Percentiles rank a stretch among this genome's conserved stretches.
Evolutionary conservation across 2,329 filamentous ascomycete genomes (phyloP).

Genomic region (Claviceps purpurea): DNA sequence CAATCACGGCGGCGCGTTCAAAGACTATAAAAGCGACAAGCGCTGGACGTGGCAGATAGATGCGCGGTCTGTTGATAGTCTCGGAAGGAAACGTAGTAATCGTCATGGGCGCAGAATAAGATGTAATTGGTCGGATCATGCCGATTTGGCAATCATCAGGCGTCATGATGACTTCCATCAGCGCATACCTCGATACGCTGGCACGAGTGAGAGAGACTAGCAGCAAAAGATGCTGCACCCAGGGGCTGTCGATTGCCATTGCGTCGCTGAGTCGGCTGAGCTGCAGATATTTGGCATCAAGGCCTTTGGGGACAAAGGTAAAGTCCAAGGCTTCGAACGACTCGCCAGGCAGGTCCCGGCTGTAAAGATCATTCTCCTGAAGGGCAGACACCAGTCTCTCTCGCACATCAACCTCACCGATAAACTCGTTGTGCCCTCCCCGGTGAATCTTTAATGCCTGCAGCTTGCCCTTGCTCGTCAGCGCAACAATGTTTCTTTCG

Average conservation of each 20-base stretch:
- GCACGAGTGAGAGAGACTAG: slow-evolving; percentile 44
- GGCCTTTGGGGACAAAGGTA: slow-evolving; percentile 46
- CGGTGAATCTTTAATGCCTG: slow-evolving; percentile 84
- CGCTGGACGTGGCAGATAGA: slow-evolving; percentile 67
- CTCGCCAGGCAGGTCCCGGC: slow-evolving; percentile 36
- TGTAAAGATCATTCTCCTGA: slow-evolving; percentile 36
- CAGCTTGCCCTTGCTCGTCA: slow-evolving; percentile 63
- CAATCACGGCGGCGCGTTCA: slow-evolving; percentile 61
- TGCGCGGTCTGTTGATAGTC: slow-evolving; percentile 36
- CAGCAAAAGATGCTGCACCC: slow-evolving; percentile 45
- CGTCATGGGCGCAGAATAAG: slow-evolving; percentile 43
- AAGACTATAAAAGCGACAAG: slow-evolving; percentile 76
- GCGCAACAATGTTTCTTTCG: slow-evolving; percentile 71
- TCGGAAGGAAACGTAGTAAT: slow-evolving; percentile 25
- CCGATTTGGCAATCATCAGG: slow-evolving; percentile 41
- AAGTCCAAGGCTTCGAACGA: slow-evolving; percentile 71
- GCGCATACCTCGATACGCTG: slow-evolving; percentile 48
- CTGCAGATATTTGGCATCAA: slow-evolving; percentile 35
- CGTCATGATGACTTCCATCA: slow-evolving; percentile 58
- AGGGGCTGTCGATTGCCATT: slow-evolving; percentile 34
- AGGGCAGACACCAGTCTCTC: slow-evolving; percentile 51
- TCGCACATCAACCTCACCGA: slow-evolving; percentile 57
- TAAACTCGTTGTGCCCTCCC: slow-evolving; percentile 66
- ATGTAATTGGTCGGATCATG: slow-evolving; percentile 54
- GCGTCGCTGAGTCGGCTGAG: slow-evolving; percentile 38